Conservation (phyloP, 768 basidiomycete genomes). For the Mycena latifolia region DNA sequence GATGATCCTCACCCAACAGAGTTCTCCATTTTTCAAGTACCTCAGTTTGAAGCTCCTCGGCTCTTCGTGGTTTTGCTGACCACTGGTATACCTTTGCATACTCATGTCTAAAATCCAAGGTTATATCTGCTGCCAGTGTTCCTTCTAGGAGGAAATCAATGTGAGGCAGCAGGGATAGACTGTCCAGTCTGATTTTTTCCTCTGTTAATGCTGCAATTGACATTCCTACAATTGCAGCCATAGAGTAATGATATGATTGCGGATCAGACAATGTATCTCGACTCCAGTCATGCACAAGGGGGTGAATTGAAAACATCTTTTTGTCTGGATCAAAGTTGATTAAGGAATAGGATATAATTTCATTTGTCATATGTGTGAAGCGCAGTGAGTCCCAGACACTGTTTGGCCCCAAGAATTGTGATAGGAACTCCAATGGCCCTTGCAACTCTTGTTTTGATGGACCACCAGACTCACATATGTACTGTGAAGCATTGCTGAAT, state of each 20-base stretch:
- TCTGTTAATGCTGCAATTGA: too few relatives aligned
- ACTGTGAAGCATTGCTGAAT: not conserved
- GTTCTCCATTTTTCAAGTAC: too few relatives aligned
- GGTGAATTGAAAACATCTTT: not conserved
- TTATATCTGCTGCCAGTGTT: too few relatives aligned
- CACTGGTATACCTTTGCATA: too few relatives aligned
- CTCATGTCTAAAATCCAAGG: too few relatives aligned
- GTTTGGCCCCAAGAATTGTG: not conserved
- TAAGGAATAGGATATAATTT: not conserved
- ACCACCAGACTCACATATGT: not conserved
- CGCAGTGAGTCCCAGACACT: not conserved
- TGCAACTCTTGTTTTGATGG: not conserved
- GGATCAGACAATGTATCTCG: not conserved
- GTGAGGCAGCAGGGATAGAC: too few relatives aligned
- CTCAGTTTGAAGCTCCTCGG: too few relatives aligned
- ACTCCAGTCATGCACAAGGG: constrained; percentile 2
- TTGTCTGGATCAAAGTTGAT: not conserved
- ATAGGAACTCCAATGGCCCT: too few relatives aligned
- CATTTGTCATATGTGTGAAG: not conserved
- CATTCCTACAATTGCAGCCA: not conserved
- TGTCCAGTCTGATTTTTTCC: not conserved
- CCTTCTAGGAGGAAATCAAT: too few relatives aligned
- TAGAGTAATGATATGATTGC: not conserved
- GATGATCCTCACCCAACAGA: too few relatives aligned
- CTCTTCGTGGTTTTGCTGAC: too few relatives aligned